A percentile compares a stretch with the other conserved stretches of the same genome.
phyloP scores from a whole-genome alignment of 2,329 filamentous ascomycete species.

The Lasiodiplodia sp. region DNA sequence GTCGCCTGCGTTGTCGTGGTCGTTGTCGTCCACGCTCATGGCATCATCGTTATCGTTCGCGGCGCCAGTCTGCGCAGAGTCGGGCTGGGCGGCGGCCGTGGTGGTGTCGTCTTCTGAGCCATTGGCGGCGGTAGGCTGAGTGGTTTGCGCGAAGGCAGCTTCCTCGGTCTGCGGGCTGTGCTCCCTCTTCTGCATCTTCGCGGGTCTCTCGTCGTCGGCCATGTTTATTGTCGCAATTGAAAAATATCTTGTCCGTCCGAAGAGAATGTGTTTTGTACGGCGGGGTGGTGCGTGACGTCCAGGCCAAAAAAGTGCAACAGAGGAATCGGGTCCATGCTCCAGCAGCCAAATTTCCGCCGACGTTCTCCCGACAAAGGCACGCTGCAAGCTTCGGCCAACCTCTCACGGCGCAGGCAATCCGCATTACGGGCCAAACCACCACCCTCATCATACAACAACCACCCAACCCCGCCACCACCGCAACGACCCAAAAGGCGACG shows the following conservation, averaged over 20 bases:
- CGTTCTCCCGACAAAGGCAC: too few species aligned
- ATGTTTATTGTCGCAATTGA: not conserved
- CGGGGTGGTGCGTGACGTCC: not conserved
- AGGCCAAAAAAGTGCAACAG: conserved; percentile 2
- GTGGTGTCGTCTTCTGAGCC: not conserved
- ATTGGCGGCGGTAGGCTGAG: conserved; percentile 2
- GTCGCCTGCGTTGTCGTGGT: not conserved
- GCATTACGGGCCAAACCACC: conserved; percentile 14
- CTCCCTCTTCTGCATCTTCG: conserved; percentile 29
- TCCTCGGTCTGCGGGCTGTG: conserved; percentile 20
- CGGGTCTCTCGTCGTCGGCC: conserved; percentile 29
- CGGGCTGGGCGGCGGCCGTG: not conserved
- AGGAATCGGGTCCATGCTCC: not conserved
- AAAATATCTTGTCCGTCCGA: not conserved
- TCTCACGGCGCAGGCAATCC: conserved; percentile 26
- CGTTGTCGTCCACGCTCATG: conserved; percentile 31
- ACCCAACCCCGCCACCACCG: not conserved
- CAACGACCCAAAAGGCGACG: conserved; percentile 12
- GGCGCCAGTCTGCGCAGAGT: not conserved
- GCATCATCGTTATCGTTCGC: not conserved
- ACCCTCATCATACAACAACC: not conserved
- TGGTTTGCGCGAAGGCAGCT: conserved; percentile 10
- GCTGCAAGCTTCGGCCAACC: conserved; percentile 8
- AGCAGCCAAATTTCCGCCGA: not conserved
- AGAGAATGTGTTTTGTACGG: not conserved